These are phyloP conservation scores for Urochloa ruziziensis DNA, from an alignment of 176 grass and related monocot genomes.

Conservation along the genomic window DNA sequence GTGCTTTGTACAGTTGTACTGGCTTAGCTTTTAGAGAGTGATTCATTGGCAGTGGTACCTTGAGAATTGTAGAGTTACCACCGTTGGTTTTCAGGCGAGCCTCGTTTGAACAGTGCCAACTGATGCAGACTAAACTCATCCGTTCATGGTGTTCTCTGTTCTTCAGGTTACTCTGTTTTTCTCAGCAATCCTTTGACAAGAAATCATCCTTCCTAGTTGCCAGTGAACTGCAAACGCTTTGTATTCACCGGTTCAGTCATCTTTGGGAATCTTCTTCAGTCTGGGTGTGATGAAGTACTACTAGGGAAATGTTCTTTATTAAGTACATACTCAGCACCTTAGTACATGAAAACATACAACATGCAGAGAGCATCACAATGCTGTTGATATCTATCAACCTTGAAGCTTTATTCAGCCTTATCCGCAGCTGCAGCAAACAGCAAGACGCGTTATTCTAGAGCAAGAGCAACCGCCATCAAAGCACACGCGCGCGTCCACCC, in stretches of 20 bases:
- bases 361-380: background rate
- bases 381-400: background rate
- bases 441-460: background rate
- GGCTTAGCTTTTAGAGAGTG: background rate
- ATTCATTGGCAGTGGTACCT: background rate
- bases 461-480: background rate
- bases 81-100: background rate
- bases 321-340: background rate
- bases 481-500: background rate
- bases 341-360: background rate
- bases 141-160: background rate
- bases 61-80: background rate
- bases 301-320: background rate
- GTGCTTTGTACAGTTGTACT: conserved; percentile 11
- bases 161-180: background rate
- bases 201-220: background rate
- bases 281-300: background rate
- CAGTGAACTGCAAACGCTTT: background rate
- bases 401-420: background rate
- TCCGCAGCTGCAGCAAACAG: background rate
- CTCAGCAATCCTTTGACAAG: background rate
- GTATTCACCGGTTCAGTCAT: background rate
- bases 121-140: background rate
- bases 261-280: background rate
- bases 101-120: no score